Evolutionary conservation across 2,329 filamentous ascomycete genomes (phyloP).

Genomic region (Exophiala alcalophila): DNA sequence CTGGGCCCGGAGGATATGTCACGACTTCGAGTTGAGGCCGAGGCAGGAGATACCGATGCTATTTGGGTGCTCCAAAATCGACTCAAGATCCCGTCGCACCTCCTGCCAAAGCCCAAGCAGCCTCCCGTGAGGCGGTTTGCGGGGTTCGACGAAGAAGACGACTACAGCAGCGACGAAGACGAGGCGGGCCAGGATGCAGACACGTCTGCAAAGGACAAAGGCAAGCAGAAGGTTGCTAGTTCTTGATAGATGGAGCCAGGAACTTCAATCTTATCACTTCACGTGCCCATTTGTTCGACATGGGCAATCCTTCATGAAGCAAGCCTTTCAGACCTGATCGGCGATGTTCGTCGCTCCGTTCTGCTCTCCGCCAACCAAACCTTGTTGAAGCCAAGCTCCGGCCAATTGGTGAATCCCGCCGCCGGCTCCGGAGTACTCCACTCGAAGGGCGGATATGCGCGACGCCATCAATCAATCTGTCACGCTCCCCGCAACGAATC

Average conservation of each 20-base stretch:
- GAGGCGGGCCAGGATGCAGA: constrained; percentile 35
- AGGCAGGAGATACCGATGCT: constrained; percentile 30
- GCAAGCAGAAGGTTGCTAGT: constrained; percentile 10
- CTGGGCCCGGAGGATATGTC: constrained; percentile 29
- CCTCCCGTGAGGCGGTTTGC: constrained; percentile 38
- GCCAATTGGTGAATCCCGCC: no score
- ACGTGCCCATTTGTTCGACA: no score
- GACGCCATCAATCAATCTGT: constrained; percentile 43
- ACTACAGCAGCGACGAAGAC: constrained; percentile 45
- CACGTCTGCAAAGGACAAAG: constrained; percentile 9
- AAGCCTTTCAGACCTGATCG: no score
- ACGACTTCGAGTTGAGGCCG: constrained; percentile 26
- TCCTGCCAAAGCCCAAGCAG: constrained; percentile 26
- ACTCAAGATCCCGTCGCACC: constrained; percentile 24
- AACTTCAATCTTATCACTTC: neutral
- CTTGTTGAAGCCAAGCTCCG: no score
- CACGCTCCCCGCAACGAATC: no score
- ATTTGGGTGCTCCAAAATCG: constrained; percentile 32
- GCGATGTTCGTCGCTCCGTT: no score
- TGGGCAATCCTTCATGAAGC: no score
- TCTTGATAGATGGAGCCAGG: constrained; percentile 3
- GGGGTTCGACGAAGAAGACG: constrained; percentile 49
- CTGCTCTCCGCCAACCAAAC: no score
- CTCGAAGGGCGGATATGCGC: constrained; percentile 11
- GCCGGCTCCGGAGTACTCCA: no score